A percentile compares a stretch with the other conserved stretches of the same genome.
Evolutionary conservation across 164 flowering plant genomes (phyloP).

Genomic region (Piper betle): DNA sequence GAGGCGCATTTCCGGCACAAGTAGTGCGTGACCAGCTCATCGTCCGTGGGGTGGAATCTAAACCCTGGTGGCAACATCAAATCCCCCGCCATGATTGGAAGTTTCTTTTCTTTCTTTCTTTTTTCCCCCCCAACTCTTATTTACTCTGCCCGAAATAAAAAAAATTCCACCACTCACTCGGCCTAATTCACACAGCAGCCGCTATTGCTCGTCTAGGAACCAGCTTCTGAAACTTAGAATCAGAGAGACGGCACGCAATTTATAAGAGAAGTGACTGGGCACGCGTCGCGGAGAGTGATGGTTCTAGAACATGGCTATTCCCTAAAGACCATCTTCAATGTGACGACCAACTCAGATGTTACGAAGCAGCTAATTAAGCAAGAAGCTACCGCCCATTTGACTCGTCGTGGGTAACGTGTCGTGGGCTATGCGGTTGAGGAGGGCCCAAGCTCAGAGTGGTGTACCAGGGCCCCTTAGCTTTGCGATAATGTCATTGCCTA

Average conservation of each 20-base stretch:
- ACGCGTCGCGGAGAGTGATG: not conserved
- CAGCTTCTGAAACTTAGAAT: not conserved
- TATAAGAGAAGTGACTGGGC: not conserved
- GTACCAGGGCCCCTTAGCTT: not conserved
- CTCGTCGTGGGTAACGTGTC: not conserved
- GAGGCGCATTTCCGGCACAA: conserved; percentile 7
- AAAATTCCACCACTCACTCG: not conserved
- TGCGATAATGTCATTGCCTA: not conserved
- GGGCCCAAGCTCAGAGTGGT: not conserved
- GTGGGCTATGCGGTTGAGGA: not conserved
- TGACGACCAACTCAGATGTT: not conserved
- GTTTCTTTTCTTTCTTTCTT: conserved; percentile 3
- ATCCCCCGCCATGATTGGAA: conserved; percentile 13
- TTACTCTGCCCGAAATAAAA: no score
- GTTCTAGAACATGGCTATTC: not conserved
- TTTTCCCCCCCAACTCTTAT: not conserved
- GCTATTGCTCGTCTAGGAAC: not conserved
- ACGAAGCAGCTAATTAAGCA: no score
- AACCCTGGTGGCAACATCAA: conserved; percentile 14
- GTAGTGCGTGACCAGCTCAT: conserved; percentile 15
- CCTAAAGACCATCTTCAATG: no score
- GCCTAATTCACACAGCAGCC: not conserved
- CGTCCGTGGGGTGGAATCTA: conserved; percentile 16
- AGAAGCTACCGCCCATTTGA: not conserved
- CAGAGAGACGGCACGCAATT: not conserved